Base-by-base conservation (phyloP, 2,329 filamentous ascomycete genomes). In the Aspergillus aculeatinus region DNA sequence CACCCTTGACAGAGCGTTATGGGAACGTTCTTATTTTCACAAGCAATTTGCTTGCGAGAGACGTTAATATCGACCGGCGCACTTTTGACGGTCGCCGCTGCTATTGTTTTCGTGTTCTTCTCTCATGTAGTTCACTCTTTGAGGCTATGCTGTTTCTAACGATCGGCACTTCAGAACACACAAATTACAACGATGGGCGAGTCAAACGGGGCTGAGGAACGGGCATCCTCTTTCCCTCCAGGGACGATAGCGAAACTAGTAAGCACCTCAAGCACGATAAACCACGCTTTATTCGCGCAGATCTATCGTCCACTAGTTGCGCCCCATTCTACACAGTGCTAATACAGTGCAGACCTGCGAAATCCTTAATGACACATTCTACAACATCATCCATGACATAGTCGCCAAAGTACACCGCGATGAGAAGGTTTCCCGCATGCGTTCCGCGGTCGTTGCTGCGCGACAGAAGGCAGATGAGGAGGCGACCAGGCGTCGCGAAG, bases 401-500 rank as follows among this genome's bases (percentile, higher is more conserved):
- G 82, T 85, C 57, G 77, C 85, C 31, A 80, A 83, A 63, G 82
- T 81, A 33, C 85, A 88, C 69, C 83, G 83, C 63, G 79, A 83
- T 59, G 85, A 87, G 71, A 87, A 87, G 74, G 75, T 83, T 61
- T 80, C 85, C 48, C 82, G 85, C 59, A 84, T 84, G 81, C 81
- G 81, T 74, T 74, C 83, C 67, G 74, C 83, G 61, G 72, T 80
- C 29, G 70, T 80, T 25, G 61, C 77, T 48, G 75, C 77, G 42
- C 71, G 77, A 62, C 77, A 80, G 60, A 75, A 75, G 61, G 79
- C 78, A 5, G 78, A 80, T 63, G 72, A 74, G 51, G 76, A 78
- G 58, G 71, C 69, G 23, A 65, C 63, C 42, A 65, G 69, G 25
- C 66, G 69, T 31, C 71, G 72, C 33, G 72, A 76, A 49, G 68